Evolutionary conservation across 2,329 filamentous ascomycete species (phyloP), one percentile per base, ranked within the genome.

Genomic region (Aspergillus proliferans): DNA sequence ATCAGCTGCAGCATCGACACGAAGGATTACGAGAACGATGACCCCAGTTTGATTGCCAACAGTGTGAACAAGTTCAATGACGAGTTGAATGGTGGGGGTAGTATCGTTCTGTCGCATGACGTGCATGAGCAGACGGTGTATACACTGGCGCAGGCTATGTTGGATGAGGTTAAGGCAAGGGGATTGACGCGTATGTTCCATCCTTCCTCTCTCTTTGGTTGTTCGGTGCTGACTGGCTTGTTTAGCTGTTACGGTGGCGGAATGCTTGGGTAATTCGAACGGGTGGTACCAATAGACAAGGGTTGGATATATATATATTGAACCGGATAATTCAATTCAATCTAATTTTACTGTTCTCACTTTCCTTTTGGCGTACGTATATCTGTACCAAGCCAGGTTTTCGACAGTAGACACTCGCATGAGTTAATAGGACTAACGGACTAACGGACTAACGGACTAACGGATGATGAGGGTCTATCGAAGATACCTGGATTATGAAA

Each of bases 211-310:
- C 9, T 34, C 24, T 10, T 30, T 22, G 36, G 14, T 6, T 19
- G 41, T 24, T 12, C 14, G 36, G 48, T 49, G 39, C 24, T 45
- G n/a, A 47, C 39, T 47, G 44, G 2, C 0, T 15, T 30, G 14
- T 49, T 55, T 55, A 60, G 73, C 75, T 40, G 77, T 79, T 24
- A 79, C 79, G 1, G 74, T 82, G 4, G 81, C 79, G 0, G 76
- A 82, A 51, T 84, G 81, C 49, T 68, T 83, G 14, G 75, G 74
- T 0, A 79, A 83, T 49, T 63, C 77, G 6, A 51, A 51, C n/a
- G 67, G 62, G 53, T 82, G 79, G 80, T 82, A 82, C 57, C 64
- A 68, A 4, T 12, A 26, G 18, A 9, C 26, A 5, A 30, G 10
- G 26, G 26, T 30, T 30, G 10, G 26, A 30, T 30, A 12, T 30